Conservation (phyloP, 1,284 basidiomycete genomes). For the Rugosomyces carneus region DNA sequence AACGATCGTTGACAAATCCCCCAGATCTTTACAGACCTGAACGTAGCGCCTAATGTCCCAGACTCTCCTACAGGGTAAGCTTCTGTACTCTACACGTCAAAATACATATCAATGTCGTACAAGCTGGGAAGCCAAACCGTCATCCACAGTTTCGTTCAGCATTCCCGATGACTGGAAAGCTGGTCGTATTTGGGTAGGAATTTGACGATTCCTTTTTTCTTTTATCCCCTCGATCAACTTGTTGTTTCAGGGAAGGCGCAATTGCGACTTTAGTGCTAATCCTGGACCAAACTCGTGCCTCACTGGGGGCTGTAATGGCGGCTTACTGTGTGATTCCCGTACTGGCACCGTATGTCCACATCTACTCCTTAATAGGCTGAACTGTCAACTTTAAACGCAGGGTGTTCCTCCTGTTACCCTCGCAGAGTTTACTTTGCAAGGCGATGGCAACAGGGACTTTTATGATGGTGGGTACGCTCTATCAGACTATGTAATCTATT, state of each 20-base stretch:
- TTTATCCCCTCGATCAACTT: neutral
- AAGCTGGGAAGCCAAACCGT: conserved; percentile 40
- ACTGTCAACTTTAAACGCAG: conserved; percentile 18
- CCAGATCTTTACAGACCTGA: conserved; percentile 37
- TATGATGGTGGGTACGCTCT: conserved; percentile 43
- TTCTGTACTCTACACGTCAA: neutral
- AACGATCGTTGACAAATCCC: neutral
- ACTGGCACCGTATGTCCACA: conserved; percentile 41
- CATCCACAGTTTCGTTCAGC: conserved; percentile 30
- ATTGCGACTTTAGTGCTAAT: conserved; percentile 41
- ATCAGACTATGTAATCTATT: too few relatives aligned
- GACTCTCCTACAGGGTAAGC: conserved; percentile 30
- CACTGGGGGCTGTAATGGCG: conserved; percentile 53
- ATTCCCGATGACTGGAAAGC: conserved; percentile 46
- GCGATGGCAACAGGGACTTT: conserved; percentile 31
- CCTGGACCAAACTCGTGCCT: conserved; percentile 49
- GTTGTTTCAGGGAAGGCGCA: conserved; percentile 41
- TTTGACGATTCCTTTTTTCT: neutral
- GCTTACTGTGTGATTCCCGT: conserved; percentile 41
- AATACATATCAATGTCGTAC: neutral
- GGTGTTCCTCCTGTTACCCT: conserved; percentile 54
- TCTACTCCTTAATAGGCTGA: neutral
- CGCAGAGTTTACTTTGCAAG: conserved; percentile 49
- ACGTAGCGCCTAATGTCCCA: conserved; percentile 30
- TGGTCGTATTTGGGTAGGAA: conserved; percentile 41